phyloP scores from a whole-genome alignment of 345 rosid genomes.

The Pelargonium nanum region DNA sequence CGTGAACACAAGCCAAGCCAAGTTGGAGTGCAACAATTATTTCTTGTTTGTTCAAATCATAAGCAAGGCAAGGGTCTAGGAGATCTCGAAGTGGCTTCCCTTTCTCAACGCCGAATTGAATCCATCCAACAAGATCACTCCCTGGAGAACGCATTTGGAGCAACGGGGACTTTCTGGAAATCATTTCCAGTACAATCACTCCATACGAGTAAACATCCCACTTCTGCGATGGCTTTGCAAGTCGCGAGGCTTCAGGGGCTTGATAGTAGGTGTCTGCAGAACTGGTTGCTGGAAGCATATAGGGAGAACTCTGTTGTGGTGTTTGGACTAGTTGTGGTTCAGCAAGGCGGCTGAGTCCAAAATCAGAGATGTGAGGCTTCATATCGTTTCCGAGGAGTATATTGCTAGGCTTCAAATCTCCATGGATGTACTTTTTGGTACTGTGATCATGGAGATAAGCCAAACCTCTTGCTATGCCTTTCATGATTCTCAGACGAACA shows the following conservation, averaged over 20 bases:
- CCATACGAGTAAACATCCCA: slow-evolving; percentile 96
- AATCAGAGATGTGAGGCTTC: slow-evolving; percentile 68
- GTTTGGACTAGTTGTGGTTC: slow-evolving; percentile 24
- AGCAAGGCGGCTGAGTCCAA: slow-evolving; percentile 65
- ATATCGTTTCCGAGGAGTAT: slow-evolving; percentile 62
- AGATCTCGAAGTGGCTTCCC: slow-evolving; percentile 47
- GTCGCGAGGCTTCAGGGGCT: slow-evolving; percentile 65
- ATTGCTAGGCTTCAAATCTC: slow-evolving; percentile 66
- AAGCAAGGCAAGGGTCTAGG: slow-evolving; percentile 52
- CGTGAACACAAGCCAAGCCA: slow-evolving; percentile 55
- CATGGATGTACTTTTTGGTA: slow-evolving; percentile 71
- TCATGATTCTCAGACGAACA: slow-evolving; percentile 48
- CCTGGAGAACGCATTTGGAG: slow-evolving; percentile 30
- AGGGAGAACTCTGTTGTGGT: slow-evolving; percentile 43
- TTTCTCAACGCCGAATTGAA: slow-evolving; percentile 45
- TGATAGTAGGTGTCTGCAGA: slow-evolving; percentile 44
- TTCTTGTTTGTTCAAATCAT: slow-evolving; percentile 43
- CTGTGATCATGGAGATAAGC: slow-evolving; percentile 66
- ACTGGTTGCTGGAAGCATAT: slow-evolving; percentile 24
- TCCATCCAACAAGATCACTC: slow-evolving; percentile 62
- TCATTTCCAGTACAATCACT: slow-evolving; percentile 60
- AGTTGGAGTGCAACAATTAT: slow-evolving; percentile 44
- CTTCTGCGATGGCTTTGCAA: slow-evolving; percentile 80
- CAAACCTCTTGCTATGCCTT: slow-evolving; percentile 69
- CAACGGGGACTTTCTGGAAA: slow-evolving; percentile 58